Conservation (phyloP, 108 stramenopile species). For the Discostella stelligeroides region DNA sequence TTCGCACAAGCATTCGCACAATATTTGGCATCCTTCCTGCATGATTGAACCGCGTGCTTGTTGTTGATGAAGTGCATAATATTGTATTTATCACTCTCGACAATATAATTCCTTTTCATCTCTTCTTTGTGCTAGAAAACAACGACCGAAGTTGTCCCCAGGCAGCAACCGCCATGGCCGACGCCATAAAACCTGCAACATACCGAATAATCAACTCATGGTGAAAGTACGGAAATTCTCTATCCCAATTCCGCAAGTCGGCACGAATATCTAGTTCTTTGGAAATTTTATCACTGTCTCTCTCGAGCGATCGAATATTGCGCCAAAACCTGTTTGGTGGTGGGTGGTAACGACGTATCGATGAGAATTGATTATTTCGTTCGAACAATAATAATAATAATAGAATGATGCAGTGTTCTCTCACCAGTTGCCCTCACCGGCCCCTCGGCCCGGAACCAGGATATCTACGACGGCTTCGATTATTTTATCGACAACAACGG, state of each 20-base stretch:
- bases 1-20: no score
- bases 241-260: conserved; percentile 76
- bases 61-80: no score
- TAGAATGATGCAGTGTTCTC: not conserved
- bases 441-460: conserved; percentile 73
- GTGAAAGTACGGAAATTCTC: conserved; percentile 77
- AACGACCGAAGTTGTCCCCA: conserved; percentile 33
- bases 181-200: conserved; percentile 63
- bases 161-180: conserved; percentile 54
- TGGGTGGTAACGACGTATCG: not conserved
- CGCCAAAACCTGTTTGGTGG: conserved; percentile 24
- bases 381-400: no score
- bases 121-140: conserved; percentile 24
- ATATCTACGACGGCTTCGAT: conserved; percentile 68
- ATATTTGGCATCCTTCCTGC: no score
- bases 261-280: conserved; percentile 76
- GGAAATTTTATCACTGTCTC: conserved; percentile 44
- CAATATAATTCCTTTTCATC: not conserved
- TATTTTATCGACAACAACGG: conserved; percentile 70
- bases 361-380: not conserved
- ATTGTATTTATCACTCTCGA: no score
- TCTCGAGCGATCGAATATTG: conserved; percentile 33
- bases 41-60: no score
- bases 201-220: conserved; percentile 85
- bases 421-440: conserved; percentile 70